These are phyloP conservation scores for Jamesozyma gamospora DNA, from an alignment of 805 yeast genomes.

Conservation along the genomic window DNA sequence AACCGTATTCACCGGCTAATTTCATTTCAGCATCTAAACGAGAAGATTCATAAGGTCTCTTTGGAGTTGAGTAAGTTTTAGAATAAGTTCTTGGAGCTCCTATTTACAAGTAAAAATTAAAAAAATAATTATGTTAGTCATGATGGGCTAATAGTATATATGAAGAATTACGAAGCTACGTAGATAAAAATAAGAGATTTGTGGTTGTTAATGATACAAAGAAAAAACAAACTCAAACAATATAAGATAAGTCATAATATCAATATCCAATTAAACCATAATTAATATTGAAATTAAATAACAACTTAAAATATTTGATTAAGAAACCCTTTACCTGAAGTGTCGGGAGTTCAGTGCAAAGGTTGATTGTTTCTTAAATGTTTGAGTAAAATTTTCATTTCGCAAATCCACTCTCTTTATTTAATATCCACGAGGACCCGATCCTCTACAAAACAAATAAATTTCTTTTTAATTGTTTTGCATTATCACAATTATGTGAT, in stretches of 20 bases:
- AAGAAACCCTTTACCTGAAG: constrained; percentile 41
- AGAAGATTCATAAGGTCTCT: constrained; percentile 98
- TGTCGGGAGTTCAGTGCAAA: constrained; percentile 80
- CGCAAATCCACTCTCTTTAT: background rate
- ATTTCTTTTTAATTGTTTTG: background rate
- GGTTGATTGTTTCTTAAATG: constrained; percentile 4
- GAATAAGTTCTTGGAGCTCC: constrained; percentile 99
- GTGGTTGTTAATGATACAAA: no score
- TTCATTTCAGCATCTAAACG: constrained; percentile 99
- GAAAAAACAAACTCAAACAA: no score
- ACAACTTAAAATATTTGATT: background rate
- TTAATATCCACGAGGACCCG: constrained; percentile 47
- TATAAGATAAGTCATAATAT: no score
- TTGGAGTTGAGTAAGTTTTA: constrained; percentile 98
- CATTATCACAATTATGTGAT: constrained; percentile 3
- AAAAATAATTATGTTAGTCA: constrained; percentile 2
- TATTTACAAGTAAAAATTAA: constrained; percentile 18
- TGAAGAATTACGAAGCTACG: background rate
- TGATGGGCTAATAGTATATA: background rate
- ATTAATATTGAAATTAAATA: no score
- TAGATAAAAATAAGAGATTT: background rate
- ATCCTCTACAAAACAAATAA: constrained; percentile 37
- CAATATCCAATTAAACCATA: no score
- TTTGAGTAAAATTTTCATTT: background rate
- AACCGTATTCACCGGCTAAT: constrained; percentile 99